Base-by-base conservation (phyloP, 192 early-diverging fungal species). In the Jimgerdemannia flammicorona region DNA sequence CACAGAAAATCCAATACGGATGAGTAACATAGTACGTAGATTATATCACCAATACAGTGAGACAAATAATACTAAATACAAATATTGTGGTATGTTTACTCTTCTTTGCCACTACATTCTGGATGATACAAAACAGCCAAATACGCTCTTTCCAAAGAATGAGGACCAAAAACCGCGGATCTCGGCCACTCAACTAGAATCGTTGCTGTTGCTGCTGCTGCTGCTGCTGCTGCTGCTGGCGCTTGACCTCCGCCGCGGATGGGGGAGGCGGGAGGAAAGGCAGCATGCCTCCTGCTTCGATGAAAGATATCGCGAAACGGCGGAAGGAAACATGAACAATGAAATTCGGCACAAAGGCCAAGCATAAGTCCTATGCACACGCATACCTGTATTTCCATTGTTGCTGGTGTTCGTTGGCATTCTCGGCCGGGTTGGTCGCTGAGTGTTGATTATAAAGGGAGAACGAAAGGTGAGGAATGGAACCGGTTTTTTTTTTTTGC, bases 241-340 rank as follows among this genome's bases (percentile, higher is more conserved):
- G 81, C 40, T 79, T 82, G 3, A 82, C 81, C 72, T 82, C 77
- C 20, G 77, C 75, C 17, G 81, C 81, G 19, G 81, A 82, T 1
- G 81, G 81, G 39, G 81, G 81, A 3, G 81, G 81, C 64, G 81
- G 81, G 41, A 82, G 54, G 8, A 82, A 74, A 4, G 81, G 81
- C 20, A 82, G 72, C 49, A 75, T 40, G 6, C 76, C 80, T 72
- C 65, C 20, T 59, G 11, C 41, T 20, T 17, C 40, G 40, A 43
- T 29, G 17, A 18, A 54, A 64, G 19, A 43, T 44, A 19, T 42
- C n/a, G 44, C 59, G 43, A 66, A 17, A 29, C 74, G 78, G 17
- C 70, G 74, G 42, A 70, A 17, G 44, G 44, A 44, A 63, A 63
- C 4, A 17, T 68, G 44, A 40, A 67, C 69, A 40, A 69, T 75